Conservation (phyloP, 2,329 filamentous ascomycete genomes). For the Colletotrichum tofieldiae region DNA sequence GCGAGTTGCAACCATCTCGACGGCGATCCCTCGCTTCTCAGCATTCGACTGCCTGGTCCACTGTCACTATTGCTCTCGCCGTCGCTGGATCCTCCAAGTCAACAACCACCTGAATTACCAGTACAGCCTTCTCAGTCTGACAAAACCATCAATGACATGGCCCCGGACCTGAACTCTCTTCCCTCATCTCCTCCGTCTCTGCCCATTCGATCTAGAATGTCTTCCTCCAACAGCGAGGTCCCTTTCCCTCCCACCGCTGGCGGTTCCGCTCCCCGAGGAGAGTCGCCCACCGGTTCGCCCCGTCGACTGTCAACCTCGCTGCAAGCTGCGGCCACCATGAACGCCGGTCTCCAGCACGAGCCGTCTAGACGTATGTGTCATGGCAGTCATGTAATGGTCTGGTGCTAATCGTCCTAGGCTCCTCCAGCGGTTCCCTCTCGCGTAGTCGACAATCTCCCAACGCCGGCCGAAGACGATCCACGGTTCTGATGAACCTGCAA, state of each 20-base stretch:
- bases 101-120: slow-evolving; percentile 10
- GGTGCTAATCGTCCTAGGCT: slow-evolving; percentile 53
- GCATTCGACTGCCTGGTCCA: not conserved
- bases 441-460: slow-evolving; percentile 63
- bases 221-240: slow-evolving; percentile 42
- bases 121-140: not conserved
- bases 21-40: slow-evolving; percentile 33
- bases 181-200: slow-evolving; percentile 35
- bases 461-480: slow-evolving; percentile 74
- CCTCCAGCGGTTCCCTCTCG: slow-evolving; percentile 68
- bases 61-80: not conserved
- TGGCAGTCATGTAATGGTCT: not conserved
- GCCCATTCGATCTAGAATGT: slow-evolving; percentile 37
- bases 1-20: slow-evolving; percentile 14
- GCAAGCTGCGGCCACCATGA: slow-evolving; percentile 83
- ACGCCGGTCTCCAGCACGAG: slow-evolving; percentile 81
- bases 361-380: slow-evolving; percentile 67
- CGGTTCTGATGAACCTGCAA: slow-evolving; percentile 81
- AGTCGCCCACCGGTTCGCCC: slow-evolving; percentile 73
- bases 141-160: slow-evolving; percentile 39
- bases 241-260: slow-evolving; percentile 26
- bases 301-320: slow-evolving; percentile 79
- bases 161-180: slow-evolving; percentile 39
- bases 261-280: slow-evolving; percentile 49
- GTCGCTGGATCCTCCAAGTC: slow-evolving; percentile 4